Base-by-base conservation (phyloP, 176 grass and related monocot genomes). In the Tillandsia fasciculata region DNA sequence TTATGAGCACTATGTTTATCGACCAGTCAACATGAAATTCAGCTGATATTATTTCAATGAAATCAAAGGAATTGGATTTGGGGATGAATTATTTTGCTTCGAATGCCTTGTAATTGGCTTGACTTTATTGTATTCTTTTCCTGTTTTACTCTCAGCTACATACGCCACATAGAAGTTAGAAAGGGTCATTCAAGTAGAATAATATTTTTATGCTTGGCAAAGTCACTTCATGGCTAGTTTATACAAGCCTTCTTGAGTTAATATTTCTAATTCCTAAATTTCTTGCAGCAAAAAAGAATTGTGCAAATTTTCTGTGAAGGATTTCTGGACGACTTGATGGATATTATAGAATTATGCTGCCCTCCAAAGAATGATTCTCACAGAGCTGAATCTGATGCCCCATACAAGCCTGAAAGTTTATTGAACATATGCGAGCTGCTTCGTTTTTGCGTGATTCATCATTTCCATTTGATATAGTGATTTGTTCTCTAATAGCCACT, bases 391-490 rank as follows among this genome's bases (percentile, higher is more conserved):
- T 59, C 64, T 54, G 48, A 64, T 80, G 74, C 70, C 69, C 0
- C 51, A 15, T 47, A 53, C 70, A 89, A 81, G 52, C 52, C 79
- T 68, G 86, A 90, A 83, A 96, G 74, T 73, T 80, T 96, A 76
- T 73, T 77, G 50, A 81, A 83, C 78, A 87, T 96, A 42, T 96
- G 86, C 7, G 88, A 96, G 27, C 74, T 96, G 75, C 79, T 96
- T 64, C 81, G 76, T 69, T 96, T 96, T 64, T 96, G 86, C 78
- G 86, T 87, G 72, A 67, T 77, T 78, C 74, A 90, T 64, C 79
- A 92, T 72, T 79, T 79, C 23, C 49, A 83, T 74, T 76, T 50
- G 65, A 96, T 85, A 49, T 87, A 78, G 93, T 96, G 82, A 84
- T 80, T 65, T 69, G 70, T 51, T 18, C 57, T 80, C 42, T 52